Evolutionary conservation across 805 yeast genomes (phyloP).

Genomic region (Candida stauntonica): DNA sequence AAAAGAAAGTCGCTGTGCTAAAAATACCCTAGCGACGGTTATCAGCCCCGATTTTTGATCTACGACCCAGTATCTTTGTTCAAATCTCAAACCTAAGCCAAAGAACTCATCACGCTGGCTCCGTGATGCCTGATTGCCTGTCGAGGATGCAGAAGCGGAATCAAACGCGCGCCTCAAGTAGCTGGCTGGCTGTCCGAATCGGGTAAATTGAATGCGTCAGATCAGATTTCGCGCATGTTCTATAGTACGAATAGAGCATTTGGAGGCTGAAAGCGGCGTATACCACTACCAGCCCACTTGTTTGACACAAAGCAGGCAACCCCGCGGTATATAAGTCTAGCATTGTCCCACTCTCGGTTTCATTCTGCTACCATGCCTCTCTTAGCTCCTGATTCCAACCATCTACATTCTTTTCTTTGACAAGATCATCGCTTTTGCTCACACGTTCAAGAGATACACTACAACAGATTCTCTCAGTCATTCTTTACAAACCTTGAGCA

Average conservation of each 20-base stretch:
- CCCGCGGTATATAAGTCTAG: neutral
- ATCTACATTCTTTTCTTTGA: too few relatives aligned
- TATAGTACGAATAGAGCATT: too few relatives aligned
- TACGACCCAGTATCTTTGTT: too few relatives aligned
- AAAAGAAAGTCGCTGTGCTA: too few relatives aligned
- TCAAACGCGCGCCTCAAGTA: too few relatives aligned
- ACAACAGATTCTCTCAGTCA: constrained; percentile 10
- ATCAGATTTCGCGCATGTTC: neutral
- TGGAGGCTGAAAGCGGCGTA: too few relatives aligned
- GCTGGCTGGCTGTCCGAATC: neutral
- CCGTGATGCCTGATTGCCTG: neutral
- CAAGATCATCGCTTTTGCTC: neutral
- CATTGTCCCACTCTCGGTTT: too few relatives aligned
- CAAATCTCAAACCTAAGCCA: too few relatives aligned
- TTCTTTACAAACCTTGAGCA: constrained; percentile 7
- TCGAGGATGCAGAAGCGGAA: too few relatives aligned
- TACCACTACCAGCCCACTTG: constrained; percentile 1
- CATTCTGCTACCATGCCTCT: neutral
- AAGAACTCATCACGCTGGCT: neutral
- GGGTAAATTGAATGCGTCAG: neutral
- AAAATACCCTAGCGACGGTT: too few relatives aligned
- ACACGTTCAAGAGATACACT: neutral
- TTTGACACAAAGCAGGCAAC: neutral
- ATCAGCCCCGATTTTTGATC: too few relatives aligned
- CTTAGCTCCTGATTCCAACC: too few relatives aligned